These are phyloP conservation scores for Bryoglossum gracile DNA, from an alignment of 495 filamentous ascomycete species.

Conservation along the genomic window DNA sequence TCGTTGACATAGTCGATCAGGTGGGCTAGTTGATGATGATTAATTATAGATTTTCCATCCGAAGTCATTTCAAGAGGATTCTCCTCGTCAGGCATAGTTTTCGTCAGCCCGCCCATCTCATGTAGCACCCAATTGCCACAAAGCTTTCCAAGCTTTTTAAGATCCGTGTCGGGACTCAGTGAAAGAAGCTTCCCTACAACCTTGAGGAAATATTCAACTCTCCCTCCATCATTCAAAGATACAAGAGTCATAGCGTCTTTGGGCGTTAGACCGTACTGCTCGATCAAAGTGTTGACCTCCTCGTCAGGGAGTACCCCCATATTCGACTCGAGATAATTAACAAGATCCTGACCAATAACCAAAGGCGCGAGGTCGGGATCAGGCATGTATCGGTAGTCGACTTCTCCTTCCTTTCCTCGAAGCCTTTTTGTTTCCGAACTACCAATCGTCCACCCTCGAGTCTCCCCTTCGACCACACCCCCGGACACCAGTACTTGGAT, in stretches of 20 bases:
- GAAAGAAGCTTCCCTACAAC: conserved; percentile 45
- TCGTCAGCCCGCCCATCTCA: conserved; percentile 70
- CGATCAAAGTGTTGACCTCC: conserved; percentile 50
- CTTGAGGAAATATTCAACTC: conserved; percentile 76
- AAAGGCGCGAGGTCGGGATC: conserved; percentile 86
- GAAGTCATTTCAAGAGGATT: conserved; percentile 28
- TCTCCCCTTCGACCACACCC: conserved; percentile 76
- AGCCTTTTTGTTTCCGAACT: conserved; percentile 70
- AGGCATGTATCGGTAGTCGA: conserved; percentile 98
- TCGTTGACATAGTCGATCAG: conserved; percentile 57
- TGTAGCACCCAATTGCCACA: conserved; percentile 72
- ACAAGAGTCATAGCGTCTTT: conserved; percentile 85
- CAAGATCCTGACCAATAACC: conserved; percentile 61
- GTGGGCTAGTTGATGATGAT: conserved; percentile 52
- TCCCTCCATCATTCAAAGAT: conserved; percentile 67
- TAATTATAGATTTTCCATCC: conserved; percentile 40
- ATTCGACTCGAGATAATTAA: conserved; percentile 49
- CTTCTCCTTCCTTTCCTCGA: conserved; percentile 91
- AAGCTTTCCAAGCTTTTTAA: conserved; percentile 29
- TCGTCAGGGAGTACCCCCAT: conserved; percentile 67
- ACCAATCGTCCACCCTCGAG: conserved; percentile 82
- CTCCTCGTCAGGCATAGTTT: conserved; percentile 26
- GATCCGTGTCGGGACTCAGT: neutral
- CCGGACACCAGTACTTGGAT: conserved; percentile 73
- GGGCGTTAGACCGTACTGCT: conserved; percentile 55